phyloP scores from a whole-genome alignment of 371 early-diverging fungal genomes.

The Mucor mucedo region DNA sequence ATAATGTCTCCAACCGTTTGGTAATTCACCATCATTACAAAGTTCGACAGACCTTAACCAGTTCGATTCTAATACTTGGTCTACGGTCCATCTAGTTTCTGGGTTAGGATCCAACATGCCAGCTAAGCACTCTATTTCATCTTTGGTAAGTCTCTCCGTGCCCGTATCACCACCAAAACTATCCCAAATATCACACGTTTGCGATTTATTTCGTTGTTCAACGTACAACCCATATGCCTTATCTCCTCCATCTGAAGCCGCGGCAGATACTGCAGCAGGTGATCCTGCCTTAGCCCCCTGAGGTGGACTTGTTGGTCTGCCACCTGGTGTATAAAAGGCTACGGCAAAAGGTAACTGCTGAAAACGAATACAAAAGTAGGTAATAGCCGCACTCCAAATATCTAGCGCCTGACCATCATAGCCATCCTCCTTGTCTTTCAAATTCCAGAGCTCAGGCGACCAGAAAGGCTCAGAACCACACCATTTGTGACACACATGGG shows the following conservation, averaged over 20 bases:
- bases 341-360: slow-evolving; percentile 66
- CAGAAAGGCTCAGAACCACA: slow-evolving; percentile 92
- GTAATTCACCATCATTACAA: slow-evolving; percentile 49
- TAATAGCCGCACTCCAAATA: slow-evolving; percentile 86
- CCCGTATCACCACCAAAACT: slow-evolving; percentile 3
- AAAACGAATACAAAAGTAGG: slow-evolving; percentile 82
- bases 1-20: slow-evolving; percentile 49
- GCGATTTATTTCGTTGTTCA: slow-evolving; percentile 23
- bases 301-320: slow-evolving; percentile 47
- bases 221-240: slow-evolving; percentile 34
- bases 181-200: slow-evolving; percentile 31
- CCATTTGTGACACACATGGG: slow-evolving; percentile 74
- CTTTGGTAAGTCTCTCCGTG: slow-evolving; percentile 1
- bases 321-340: slow-evolving; percentile 59
- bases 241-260: slow-evolving; percentile 44
- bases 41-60: slow-evolving; percentile 52
- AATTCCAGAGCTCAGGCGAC: slow-evolving; percentile 80
- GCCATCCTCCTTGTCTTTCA: slow-evolving; percentile 53
- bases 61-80: slow-evolving; percentile 44
- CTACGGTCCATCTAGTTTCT: slow-evolving; percentile 49
- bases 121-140: slow-evolving; percentile 39
- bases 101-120: slow-evolving; percentile 59
- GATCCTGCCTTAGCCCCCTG: slow-evolving; percentile 54
- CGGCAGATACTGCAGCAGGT: slow-evolving; percentile 40
- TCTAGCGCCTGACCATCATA: slow-evolving; percentile 84